Evolutionary conservation across 2,329 filamentous ascomycete species (phyloP), one percentile per base, ranked within the genome.

Genomic region (Cercospora nicotianae): DNA sequence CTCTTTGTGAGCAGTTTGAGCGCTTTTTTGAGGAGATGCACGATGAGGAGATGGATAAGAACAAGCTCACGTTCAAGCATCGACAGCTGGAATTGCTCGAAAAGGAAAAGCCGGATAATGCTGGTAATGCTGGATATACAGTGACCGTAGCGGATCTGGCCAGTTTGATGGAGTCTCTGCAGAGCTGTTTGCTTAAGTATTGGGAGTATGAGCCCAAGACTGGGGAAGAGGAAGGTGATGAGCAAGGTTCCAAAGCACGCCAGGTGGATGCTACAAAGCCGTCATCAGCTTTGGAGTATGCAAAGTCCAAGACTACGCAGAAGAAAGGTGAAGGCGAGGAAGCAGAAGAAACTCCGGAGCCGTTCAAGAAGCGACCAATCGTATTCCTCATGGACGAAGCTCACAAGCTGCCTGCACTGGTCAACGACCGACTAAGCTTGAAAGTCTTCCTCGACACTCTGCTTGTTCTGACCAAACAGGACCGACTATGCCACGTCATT

Each of bases 391-490:
- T 71, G 55, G 69, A 69, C 33, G 65, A 71, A 45, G 66, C 63
- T 1, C 69, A 71, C 48, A 71, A 71, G 48, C 59, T 71, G 10
- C 69, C 69, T 3, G 69, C 69, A 16, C 62, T 71, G 1, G 66
- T 71, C 23, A 64, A 68, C 53, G 67, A 70, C 16, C 66, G 61
- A 36, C 66, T 70, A 12, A 67, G 63, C 48, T 48, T 71, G 33
- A 71, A 71, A 45, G 69, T 70, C 8, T 70, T 71, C 26, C 67
- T 71, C n/a, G 69, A 71, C 31, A 70, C 68, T 9, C 55, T 71
- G 3, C 65, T 71, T 10, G 69, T 71, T n/a, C 64, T 71, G 20
- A 71, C 68, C 1, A 71, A 71, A 23, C 69, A 71, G 42, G 69
- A 71, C 45, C 65, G 69, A 8, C 30, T 71, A 5, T 71, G 69